Evolutionary conservation across 257 asterid species (phyloP).

Genomic region (Thymus quinquecostatus): DNA sequence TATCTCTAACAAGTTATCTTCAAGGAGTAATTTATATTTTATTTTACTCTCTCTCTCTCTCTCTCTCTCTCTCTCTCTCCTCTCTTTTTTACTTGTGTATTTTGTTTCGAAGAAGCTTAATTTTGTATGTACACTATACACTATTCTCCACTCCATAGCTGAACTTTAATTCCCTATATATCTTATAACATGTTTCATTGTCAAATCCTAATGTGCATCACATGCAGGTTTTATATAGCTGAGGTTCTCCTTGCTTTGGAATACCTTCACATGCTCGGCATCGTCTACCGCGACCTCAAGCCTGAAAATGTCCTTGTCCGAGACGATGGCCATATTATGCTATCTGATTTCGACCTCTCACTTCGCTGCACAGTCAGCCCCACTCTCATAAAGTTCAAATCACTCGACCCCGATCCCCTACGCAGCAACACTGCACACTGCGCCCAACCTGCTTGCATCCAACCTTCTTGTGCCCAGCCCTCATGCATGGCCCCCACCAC

Average conservation of each 20-base stretch:
- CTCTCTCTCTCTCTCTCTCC: no score
- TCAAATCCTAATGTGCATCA: neutral
- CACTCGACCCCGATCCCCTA: conserved; percentile 37
- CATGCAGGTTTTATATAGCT: conserved; percentile 59
- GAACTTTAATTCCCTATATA: no score
- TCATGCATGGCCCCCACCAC: conserved; percentile 58
- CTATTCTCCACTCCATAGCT: no score
- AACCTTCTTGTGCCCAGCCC: conserved; percentile 54
- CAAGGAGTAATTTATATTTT: no score
- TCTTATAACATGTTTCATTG: no score
- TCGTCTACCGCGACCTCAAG: conserved; percentile 64
- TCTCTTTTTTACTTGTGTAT: neutral
- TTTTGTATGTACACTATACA: neutral
- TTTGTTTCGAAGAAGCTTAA: neutral
- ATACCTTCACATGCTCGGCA: conserved; percentile 70
- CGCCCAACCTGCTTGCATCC: conserved; percentile 57
- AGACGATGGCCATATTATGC: conserved; percentile 66
- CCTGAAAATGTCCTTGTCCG: conserved; percentile 68
- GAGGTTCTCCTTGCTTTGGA: conserved; percentile 65
- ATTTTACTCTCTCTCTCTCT: no score
- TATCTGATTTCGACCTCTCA: conserved; percentile 62
- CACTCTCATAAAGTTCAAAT: conserved; percentile 50
- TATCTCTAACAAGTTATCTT: neutral
- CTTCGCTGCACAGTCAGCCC: conserved; percentile 62
- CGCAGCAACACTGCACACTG: conserved; percentile 40